Percentiles rank a stretch among this genome's conserved stretches.
Conservation (phyloP, 2,329 filamentous ascomycete genomes). For the Neonectria neomacrospora region DNA sequence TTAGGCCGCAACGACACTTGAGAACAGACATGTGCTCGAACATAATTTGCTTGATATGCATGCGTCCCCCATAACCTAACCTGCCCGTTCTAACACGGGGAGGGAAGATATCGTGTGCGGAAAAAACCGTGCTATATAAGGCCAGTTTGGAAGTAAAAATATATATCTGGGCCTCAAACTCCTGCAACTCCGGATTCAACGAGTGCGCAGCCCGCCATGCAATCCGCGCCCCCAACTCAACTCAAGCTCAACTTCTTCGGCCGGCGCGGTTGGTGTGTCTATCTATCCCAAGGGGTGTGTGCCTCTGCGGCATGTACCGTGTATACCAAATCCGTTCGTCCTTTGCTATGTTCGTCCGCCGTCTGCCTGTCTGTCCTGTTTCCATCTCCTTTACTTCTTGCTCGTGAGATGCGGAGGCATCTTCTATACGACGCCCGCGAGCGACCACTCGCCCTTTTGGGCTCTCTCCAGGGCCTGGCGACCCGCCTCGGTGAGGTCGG, state of each 20-base stretch:
- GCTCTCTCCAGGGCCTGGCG: slow-evolving; percentile 61
- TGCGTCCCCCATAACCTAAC: slow-evolving; percentile 6
- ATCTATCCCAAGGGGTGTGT: slow-evolving; percentile 42
- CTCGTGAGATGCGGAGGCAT: background rate
- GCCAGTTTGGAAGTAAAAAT: slow-evolving; percentile 27
- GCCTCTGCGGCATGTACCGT: slow-evolving; percentile 38
- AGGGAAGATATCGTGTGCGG: slow-evolving; percentile 27
- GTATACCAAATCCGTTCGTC: slow-evolving; percentile 36
- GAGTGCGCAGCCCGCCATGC: slow-evolving; percentile 45
- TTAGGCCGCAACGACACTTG: background rate
- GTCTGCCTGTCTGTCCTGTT: slow-evolving; percentile 6
- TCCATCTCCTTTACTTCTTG: background rate
- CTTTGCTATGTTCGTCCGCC: slow-evolving; percentile 3
- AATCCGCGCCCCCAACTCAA: slow-evolving; percentile 21
- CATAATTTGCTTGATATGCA: slow-evolving; percentile 11
- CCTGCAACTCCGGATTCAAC: slow-evolving; percentile 45
- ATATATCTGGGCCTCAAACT: slow-evolving; percentile 35
- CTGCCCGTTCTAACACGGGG: slow-evolving; percentile 9
- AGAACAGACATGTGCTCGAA: background rate
- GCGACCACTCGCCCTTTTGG: slow-evolving; percentile 64
- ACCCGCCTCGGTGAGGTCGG: slow-evolving; percentile 66
- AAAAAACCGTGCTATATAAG: slow-evolving; percentile 36
- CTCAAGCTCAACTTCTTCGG: slow-evolving; percentile 24
- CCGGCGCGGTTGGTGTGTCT: slow-evolving; percentile 33
- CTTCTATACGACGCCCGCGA: slow-evolving; percentile 56